Evolutionary conservation across 192 early-diverging fungal species (phyloP).

Genomic region (Umbelopsis sp.): DNA sequence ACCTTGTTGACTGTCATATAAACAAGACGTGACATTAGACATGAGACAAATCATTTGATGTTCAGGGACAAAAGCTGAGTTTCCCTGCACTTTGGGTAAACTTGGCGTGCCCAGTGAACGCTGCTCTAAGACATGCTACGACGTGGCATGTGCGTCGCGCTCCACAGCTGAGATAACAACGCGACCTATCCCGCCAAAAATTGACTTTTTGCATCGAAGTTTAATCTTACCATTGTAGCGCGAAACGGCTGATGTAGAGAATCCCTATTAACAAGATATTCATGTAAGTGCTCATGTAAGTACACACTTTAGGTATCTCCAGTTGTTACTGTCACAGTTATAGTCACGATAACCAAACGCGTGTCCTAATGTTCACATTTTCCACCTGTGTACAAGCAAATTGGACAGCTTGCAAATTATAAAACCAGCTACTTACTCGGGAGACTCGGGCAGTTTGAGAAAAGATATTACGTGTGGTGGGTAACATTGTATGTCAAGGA

Average conservation of each 20-base stretch:
- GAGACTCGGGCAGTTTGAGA: background rate
- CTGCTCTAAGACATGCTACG: too few relatives aligned
- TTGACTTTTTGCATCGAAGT: background rate
- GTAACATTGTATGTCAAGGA: constrained; percentile 1
- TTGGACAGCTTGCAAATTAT: background rate
- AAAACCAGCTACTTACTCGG: background rate
- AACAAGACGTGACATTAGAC: too few relatives aligned
- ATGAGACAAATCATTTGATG: too few relatives aligned
- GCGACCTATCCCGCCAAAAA: background rate
- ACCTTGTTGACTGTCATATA: constrained; percentile 63
- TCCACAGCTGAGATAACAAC: background rate
- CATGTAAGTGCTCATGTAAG: background rate
- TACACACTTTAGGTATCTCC: too few relatives aligned
- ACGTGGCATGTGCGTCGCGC: too few relatives aligned
- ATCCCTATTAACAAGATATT: background rate
- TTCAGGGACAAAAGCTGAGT: too few relatives aligned
- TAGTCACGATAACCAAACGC: too few relatives aligned
- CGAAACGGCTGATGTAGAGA: constrained; percentile 2
- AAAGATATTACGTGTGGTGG: background rate
- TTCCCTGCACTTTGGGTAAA: too few relatives aligned
- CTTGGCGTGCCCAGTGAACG: too few relatives aligned
- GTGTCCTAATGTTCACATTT: too few relatives aligned
- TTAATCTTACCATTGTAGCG: constrained; percentile 7
- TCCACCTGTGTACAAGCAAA: background rate
- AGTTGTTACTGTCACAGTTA: too few relatives aligned